Conservation (phyloP, 306 rosid genomes). For the Quercus robur region DNA sequence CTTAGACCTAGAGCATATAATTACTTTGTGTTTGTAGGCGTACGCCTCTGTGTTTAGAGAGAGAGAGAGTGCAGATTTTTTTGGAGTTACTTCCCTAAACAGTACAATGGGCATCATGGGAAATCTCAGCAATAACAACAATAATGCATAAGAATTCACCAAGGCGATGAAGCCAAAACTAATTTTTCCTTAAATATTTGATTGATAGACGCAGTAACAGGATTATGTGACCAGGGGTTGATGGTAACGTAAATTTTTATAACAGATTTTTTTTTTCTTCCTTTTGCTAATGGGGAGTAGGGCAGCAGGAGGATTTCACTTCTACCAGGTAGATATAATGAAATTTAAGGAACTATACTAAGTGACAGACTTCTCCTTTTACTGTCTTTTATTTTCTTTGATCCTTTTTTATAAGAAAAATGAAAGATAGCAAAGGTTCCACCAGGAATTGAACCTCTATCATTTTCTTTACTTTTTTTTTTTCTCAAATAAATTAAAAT, state of each 20-base stretch:
- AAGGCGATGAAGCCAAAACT: background rate
- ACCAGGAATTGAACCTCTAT: background rate
- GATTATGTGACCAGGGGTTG: background rate
- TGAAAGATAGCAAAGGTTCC: too few relatives aligned
- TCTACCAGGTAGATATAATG: too few relatives aligned
- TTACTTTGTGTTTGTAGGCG: background rate
- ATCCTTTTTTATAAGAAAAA: background rate
- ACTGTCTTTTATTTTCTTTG: background rate
- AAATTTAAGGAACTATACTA: too few relatives aligned
- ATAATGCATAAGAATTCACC: background rate
- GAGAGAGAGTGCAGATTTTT: background rate
- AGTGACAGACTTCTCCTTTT: too few relatives aligned
- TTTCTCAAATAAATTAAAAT: background rate
- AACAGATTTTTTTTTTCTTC: background rate
- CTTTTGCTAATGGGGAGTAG: background rate
- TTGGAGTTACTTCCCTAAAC: background rate
- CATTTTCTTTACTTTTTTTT: background rate
- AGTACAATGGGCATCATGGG: background rate
- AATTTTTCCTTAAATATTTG: background rate
- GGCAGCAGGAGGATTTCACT: too few relatives aligned
- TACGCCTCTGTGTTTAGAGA: too few relatives aligned
- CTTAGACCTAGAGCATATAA: background rate
- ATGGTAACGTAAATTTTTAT: background rate
- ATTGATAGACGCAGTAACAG: background rate
- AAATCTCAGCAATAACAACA: background rate